These are phyloP conservation scores for Sphaerulina musiva DNA, from an alignment of 2,329 filamentous ascomycete species.

Conservation along the genomic window DNA sequence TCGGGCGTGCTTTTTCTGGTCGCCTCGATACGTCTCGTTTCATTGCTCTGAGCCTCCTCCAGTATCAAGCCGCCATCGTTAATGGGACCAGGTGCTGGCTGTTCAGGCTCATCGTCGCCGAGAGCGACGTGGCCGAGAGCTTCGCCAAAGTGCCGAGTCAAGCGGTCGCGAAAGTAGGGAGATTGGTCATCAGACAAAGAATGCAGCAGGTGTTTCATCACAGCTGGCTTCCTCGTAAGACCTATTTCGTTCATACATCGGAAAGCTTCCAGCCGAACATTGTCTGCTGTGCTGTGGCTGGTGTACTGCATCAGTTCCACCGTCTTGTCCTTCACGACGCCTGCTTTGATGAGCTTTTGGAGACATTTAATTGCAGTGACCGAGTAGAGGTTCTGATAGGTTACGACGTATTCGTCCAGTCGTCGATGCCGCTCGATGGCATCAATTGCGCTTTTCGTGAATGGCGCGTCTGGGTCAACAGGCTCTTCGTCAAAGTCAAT, in stretches of 20 bases:
- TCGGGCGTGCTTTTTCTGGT: constrained; percentile 51
- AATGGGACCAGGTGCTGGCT: constrained; percentile 31
- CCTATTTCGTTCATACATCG: constrained; percentile 52
- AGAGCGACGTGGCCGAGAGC: constrained; percentile 55
- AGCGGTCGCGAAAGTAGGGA: constrained; percentile 49
- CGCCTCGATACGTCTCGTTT: constrained; percentile 48
- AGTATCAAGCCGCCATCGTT: constrained; percentile 47
- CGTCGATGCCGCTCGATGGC: constrained; percentile 58
- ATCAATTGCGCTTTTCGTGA: constrained; percentile 52
- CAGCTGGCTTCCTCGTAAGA: constrained; percentile 45
- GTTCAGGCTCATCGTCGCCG: constrained; percentile 39
- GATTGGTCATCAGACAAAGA: constrained; percentile 53
- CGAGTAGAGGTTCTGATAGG: constrained; percentile 59
- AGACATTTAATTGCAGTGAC: constrained; percentile 56
- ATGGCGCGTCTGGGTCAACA: constrained; percentile 44
- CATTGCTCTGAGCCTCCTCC: constrained; percentile 49
- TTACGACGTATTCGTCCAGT: constrained; percentile 61
- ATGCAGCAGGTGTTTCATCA: constrained; percentile 53
- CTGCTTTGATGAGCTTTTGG: constrained; percentile 48
- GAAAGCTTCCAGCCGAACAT: constrained; percentile 55
- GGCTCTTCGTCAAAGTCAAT: constrained; percentile 40
- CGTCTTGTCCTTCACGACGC: constrained; percentile 47
- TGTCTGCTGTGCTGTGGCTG: constrained; percentile 52
- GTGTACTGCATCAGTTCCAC: constrained; percentile 58
- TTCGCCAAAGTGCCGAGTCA: constrained; percentile 49